Evolutionary conservation across 73 alveolate genomes (phyloP), one percentile per base, ranked within the genome.

Genomic region (Paramecium sexaurelia): DNA sequence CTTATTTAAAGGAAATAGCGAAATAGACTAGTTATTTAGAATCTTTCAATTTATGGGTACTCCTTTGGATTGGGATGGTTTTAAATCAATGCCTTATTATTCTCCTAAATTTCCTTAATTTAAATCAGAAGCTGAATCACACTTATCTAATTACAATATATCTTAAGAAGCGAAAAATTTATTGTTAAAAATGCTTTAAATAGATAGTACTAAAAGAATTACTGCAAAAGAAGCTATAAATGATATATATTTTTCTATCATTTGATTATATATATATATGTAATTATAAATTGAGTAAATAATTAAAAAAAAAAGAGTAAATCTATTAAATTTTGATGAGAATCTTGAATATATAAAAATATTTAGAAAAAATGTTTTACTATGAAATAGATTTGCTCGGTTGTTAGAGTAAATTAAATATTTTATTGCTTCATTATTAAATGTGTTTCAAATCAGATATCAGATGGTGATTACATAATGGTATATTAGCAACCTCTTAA

Each of bases 71-170:
- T 91, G 92, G 55, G 55, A 73, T 6, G 55, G 87, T 9, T 36
- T 73, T 27, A 73, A 73, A 39, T 32, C 83, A 11, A 61, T 61
- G 83, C 83, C 83, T 10, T 61, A 29, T 32, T 61, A 29, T 32
- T 61, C 83, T 10, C 45, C 97, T 26, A 83, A 93, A 82, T 95
- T 97, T 51, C 99, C 98, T 73, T 95, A 97, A 85, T 97, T 91
- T 95, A 94, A 97, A 75, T 85, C 94, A 37, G 98, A 19, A 94
- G 97, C 85, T 95, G 97, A 55, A 55, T 6, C 9, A 17, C 91
- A 61, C 11, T 45, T 47, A 26, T 47, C 84, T 29, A 20, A 45
- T 29, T 15, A 36, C 20, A 27, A 37, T 27, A 45, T 83, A 6
- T 84, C 56, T 27, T 66, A 39, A 11, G 55, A 45, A 10, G 93